phyloP scores from a whole-genome alignment of 2,329 filamentous ascomycete species.

The Fonsecaea multimorphosa region DNA sequence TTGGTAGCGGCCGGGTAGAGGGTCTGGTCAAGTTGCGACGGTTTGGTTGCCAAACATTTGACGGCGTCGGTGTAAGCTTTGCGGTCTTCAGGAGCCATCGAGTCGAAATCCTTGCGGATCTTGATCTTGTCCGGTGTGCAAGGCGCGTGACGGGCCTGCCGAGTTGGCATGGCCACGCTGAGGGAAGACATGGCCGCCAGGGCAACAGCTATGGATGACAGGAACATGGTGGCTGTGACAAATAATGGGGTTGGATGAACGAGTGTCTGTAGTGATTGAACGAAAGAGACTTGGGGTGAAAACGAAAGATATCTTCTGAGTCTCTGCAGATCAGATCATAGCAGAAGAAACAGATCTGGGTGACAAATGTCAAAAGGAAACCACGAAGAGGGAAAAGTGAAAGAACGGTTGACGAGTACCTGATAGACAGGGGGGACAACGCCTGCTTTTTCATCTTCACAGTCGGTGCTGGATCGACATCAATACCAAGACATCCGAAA shows the following conservation, averaged over 20 bases:
- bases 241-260: conserved; percentile 6
- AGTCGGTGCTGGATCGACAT: conserved; percentile 1
- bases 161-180: conserved; percentile 20
- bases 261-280: background rate
- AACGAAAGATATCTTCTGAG: background rate
- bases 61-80: conserved; percentile 48
- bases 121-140: conserved; percentile 36
- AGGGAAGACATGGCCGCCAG: conserved; percentile 27
- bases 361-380: background rate
- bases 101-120: conserved; percentile 38
- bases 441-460: conserved; percentile 6
- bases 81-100: conserved; percentile 39
- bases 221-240: conserved; percentile 32
- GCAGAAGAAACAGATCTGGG: background rate
- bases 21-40: conserved; percentile 43
- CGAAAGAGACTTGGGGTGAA: background rate
- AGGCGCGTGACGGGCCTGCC: background rate
- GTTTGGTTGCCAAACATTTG: conserved; percentile 46
- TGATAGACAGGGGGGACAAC: background rate
- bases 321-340: background rate
- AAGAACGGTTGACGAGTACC: background rate
- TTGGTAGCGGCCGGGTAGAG: conserved; percentile 45
- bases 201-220: conserved; percentile 30
- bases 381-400: background rate
- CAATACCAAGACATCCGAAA: background rate